A percentile compares a stretch with the other conserved stretches of the same genome.
Evolutionary conservation across 1,284 basidiomycete genomes (phyloP).

Genomic region (Meripilus lineatus): DNA sequence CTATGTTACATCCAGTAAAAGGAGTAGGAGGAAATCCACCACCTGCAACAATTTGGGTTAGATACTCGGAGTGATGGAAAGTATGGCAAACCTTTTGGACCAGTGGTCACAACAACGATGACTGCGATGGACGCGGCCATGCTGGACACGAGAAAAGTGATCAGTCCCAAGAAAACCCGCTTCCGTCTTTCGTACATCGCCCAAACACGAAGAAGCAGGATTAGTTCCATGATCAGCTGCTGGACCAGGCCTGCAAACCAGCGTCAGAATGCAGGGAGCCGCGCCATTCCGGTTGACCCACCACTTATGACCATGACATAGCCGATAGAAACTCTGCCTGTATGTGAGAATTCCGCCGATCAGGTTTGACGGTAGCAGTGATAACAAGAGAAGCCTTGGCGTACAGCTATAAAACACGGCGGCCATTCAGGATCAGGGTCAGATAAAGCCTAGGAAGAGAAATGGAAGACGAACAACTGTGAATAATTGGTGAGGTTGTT

Average conservation of each 20-base stretch:
- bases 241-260: background rate
- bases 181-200: background rate
- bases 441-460: background rate
- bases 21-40: background rate
- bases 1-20: background rate
- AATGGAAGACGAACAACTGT: background rate
- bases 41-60: background rate
- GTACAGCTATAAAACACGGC: background rate
- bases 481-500: background rate
- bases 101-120: background rate
- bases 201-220: background rate
- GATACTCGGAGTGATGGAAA: background rate
- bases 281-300: background rate
- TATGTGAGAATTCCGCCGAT: background rate
- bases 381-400: background rate
- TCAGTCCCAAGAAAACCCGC: background rate
- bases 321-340: background rate
- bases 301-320: background rate
- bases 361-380: background rate
- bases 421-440: too few species aligned
- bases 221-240: background rate
- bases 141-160: background rate
- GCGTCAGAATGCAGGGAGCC: background rate
- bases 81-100: background rate
- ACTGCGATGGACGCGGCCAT: background rate